Base-by-base conservation (phyloP, 352 stramenopile genomes). In the Globisporangium lucens region DNA sequence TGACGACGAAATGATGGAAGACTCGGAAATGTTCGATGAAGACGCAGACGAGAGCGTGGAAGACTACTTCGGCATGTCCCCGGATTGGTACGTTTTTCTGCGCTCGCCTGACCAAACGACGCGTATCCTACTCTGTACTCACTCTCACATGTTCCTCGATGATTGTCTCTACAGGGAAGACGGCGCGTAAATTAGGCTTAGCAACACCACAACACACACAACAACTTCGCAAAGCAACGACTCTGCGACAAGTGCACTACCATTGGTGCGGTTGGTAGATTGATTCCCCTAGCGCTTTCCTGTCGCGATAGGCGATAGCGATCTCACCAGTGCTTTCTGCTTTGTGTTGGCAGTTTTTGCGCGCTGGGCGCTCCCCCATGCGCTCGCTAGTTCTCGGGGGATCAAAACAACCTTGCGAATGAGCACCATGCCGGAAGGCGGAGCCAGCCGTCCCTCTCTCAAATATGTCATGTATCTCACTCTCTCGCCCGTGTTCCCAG, bases 31-130 rank as follows among this genome's bases (percentile, higher is more conserved):
- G 41, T 82, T 82, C 69, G 85, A 94, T 52, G 88, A 94, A 60
- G 88, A 96, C 66, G 77, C 65, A 46, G 85, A 94, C 68, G 87
- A 93, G 66, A 84, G 70, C 24, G 82, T 90, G 68, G 87, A 93
- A 56, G 87, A 93, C 71, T 91, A 93, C 77, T 93, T 93, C 60
- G 87, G 84, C 74, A 95, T 95, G 85, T 90, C 86, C 3, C 78
- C 81, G 43, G 87, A 95, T 74, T 95, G 85, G 85, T 95, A 82
- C 67, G 80, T 27, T 24, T 55, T 13, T 53, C 6, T 27, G 8
- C n/a, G 8, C 20, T 59, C 12, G 29, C 8, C 1, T 22, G 53
- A 1, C 35, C 13, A 36, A 58, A 27, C 22, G 43, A 56, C n/a
- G 30, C 13, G 27, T 36, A 6, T 47, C 17, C 35, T 20, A 61